Percentiles rank a stretch among this genome's conserved stretches.
Conservation (phyloP, 2,329 filamentous ascomycete species). For the Arthrobotrys sinensis region DNA sequence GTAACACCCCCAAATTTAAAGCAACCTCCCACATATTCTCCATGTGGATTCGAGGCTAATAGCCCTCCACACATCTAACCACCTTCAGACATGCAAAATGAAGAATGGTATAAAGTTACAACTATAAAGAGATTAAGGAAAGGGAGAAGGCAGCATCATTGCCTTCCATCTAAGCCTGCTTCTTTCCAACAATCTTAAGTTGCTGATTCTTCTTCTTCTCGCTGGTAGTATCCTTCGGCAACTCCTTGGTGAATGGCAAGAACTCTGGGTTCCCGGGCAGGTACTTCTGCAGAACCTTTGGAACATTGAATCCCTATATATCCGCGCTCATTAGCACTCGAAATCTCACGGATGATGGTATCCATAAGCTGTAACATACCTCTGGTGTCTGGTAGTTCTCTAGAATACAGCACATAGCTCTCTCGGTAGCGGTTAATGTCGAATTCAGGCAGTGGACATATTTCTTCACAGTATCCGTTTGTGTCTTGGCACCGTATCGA, state of each 20-base stretch:
- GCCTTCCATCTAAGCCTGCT: slow-evolving; percentile 25
- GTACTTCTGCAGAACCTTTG: slow-evolving; percentile 87
- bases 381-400: slow-evolving; percentile 97
- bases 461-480: slow-evolving; percentile 87
- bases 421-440: slow-evolving; percentile 89
- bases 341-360: neutral
- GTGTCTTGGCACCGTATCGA: slow-evolving; percentile 87
- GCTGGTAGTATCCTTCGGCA: slow-evolving; percentile 81
- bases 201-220: slow-evolving; percentile 70
- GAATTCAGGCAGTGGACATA: slow-evolving; percentile 96
- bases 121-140: slow-evolving; percentile 7
- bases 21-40: neutral
- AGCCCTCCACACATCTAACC: neutral
- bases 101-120: slow-evolving; percentile 54
- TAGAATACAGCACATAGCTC: slow-evolving; percentile 92
- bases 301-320: slow-evolving; percentile 80
- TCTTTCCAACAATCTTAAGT: slow-evolving; percentile 59
- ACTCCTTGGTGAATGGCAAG: slow-evolving; percentile 87
- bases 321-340: slow-evolving; percentile 60
- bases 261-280: slow-evolving; percentile 91
- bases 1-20: too few relatives aligned
- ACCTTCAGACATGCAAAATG: neutral
- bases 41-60: neutral
- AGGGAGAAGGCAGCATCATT: neutral
- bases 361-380: slow-evolving; percentile 69